These are phyloP conservation scores for Mallotus japonicus DNA, from an alignment of 441 rosid species.

Conservation along the genomic window DNA sequence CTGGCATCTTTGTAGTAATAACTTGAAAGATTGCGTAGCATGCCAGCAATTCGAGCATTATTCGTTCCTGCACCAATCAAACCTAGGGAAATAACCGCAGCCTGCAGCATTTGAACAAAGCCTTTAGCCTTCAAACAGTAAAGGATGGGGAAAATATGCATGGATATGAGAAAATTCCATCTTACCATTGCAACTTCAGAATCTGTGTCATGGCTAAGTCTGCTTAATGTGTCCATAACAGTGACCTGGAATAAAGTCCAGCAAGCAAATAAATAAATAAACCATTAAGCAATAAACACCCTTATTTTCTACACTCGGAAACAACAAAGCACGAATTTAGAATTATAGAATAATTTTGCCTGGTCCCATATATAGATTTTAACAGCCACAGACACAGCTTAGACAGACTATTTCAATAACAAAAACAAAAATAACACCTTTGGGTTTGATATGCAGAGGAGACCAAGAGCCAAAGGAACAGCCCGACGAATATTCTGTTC, in stretches of 20 bases:
- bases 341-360: neutral
- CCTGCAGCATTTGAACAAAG: slow-evolving; percentile 46
- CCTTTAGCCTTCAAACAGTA: neutral
- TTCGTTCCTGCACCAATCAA: slow-evolving; percentile 97
- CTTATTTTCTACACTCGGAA: neutral
- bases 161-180: slow-evolving; percentile 11
- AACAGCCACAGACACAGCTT: neutral
- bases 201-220: slow-evolving; percentile 95
- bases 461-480: slow-evolving; percentile 96
- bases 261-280: neutral
- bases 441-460: slow-evolving; percentile 94
- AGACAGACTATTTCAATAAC: neutral
- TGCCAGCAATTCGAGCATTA: slow-evolving; percentile 89
- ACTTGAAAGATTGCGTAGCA: slow-evolving; percentile 94
- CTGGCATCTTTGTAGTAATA: slow-evolving; percentile 84
- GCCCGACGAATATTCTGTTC: slow-evolving; percentile 83
- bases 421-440: slow-evolving; percentile 52
- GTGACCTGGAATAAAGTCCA: slow-evolving; percentile 50
- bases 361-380: neutral
- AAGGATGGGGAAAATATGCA: neutral
- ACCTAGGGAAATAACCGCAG: slow-evolving; percentile 87
- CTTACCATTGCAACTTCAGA: slow-evolving; percentile 95
- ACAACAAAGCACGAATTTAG: neutral
- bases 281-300: slow-evolving; percentile 7
- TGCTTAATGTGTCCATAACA: slow-evolving; percentile 93